phyloP scores from a whole-genome alignment of 306 rosid genomes.

The Inga leiocalycina region DNA sequence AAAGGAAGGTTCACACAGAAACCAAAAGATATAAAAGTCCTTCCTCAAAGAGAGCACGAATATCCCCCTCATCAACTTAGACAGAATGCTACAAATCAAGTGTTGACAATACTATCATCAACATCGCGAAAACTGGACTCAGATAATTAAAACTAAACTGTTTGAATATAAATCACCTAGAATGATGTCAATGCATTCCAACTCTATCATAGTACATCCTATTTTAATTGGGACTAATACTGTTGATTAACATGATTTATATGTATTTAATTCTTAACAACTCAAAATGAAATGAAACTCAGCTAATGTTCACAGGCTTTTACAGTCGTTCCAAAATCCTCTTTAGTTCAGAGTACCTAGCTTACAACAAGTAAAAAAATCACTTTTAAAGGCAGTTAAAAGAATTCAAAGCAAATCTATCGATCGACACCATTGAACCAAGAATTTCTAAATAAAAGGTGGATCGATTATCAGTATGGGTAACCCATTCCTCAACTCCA shows the following conservation, averaged over 20 bases:
- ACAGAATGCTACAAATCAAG: neutral
- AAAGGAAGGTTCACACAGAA: neutral
- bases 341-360: neutral
- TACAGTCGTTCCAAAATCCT: neutral
- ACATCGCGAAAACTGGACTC: neutral
- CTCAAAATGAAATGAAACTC: neutral
- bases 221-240: neutral
- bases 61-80: too few relatives aligned
- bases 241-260: neutral
- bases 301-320: neutral
- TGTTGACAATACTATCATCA: neutral
- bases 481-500: constrained; percentile 11
- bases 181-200: neutral
- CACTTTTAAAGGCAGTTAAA: neutral
- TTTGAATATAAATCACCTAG: neutral
- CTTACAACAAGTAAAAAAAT: neutral
- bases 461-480: neutral
- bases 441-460: neutral
- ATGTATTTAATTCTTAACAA: neutral
- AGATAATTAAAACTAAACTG: neutral
- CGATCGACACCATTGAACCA: neutral
- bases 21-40: neutral
- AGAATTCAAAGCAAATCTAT: constrained; percentile 5
- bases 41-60: neutral
- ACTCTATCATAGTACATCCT: neutral